Percentiles rank a stretch among this genome's conserved stretches.
phyloP scores from a whole-genome alignment of 2,329 filamentous ascomycete genomes.

The Allantophomopsis cytisporea region DNA sequence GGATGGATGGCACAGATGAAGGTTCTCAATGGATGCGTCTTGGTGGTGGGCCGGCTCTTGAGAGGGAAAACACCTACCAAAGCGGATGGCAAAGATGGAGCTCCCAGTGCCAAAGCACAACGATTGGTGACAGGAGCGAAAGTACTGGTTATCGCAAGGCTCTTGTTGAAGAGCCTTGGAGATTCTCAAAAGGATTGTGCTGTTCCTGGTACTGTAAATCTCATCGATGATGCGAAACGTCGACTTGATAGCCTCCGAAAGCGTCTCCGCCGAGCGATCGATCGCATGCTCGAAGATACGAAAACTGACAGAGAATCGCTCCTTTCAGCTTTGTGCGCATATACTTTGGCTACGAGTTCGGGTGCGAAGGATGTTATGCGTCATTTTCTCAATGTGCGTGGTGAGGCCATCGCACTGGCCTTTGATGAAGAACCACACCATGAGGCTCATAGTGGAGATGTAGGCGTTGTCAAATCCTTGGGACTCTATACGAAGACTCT shows the following conservation, averaged over 20 bases:
- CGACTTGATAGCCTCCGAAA: conserved; percentile 47
- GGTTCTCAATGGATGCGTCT: conserved; percentile 35
- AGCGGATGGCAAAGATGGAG: conserved; percentile 12
- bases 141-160: conserved; percentile 59
- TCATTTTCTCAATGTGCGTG: conserved; percentile 64
- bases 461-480: conserved; percentile 46
- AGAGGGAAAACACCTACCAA: conserved; percentile 17
- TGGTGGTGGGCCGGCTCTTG: conserved; percentile 34
- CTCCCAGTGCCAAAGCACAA: conserved; percentile 12
- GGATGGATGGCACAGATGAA: conserved; percentile 26
- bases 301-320: conserved; percentile 34
- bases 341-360: conserved; percentile 69
- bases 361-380: conserved; percentile 66
- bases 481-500: conserved; percentile 66
- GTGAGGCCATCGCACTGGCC: conserved; percentile 50
- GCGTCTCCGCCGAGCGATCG: conserved; percentile 52
- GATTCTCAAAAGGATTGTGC: conserved; percentile 27
- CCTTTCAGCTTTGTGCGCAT: conserved; percentile 65
- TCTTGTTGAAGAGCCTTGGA: conserved; percentile 62
- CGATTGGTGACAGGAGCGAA: conserved; percentile 49
- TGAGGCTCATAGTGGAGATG: conserved; percentile 29
- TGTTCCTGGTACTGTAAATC: conserved; percentile 9
- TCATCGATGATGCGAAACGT: conserved; percentile 46
- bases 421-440: conserved; percentile 27
- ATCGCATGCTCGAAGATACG: conserved; percentile 53